Evolutionary conservation across 805 yeast species (phyloP), one percentile per base, ranked within the genome.

Genomic region (Saccharomycopsis capsularis): DNA sequence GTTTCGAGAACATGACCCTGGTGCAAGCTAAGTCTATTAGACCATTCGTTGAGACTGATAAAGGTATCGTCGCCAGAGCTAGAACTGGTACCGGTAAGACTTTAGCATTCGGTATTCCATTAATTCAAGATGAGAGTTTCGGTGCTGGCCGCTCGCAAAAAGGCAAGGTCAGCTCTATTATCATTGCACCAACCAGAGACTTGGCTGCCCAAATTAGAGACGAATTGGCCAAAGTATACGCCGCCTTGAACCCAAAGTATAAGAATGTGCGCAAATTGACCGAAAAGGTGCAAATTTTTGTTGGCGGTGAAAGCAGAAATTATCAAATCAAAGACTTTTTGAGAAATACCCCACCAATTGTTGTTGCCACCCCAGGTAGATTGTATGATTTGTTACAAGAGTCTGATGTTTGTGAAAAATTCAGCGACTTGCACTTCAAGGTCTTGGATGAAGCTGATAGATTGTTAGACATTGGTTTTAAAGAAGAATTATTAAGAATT

Each of bases 71-170:
- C 21, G 89, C 88, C 35, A 74, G 95, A 59, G 96, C 97, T 24
- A 87, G 87, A 63, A 89, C 97, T 3, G 97, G 97, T 63, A 89
- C 97, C 2, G 97, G 97, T 60, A 89, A 89, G 64, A 89, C 97
- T 0, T 78, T 85, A 54, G 95, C 96, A 0, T 89, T 87, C 63
- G 82, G 90, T 52, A 70, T 90, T 39, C 96, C 96, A 2, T 68
- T 85, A 11, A 67, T 87, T 41, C 84, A 87, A 60, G 74, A 77
- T 41, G 66, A 68, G 60, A 55, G 68, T 56, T 59, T 58, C 50
- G 61, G 56, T 43, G 61, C 59, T 48, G 57, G 56, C 11, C 58
- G 61, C 35, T 46, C 54, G 9, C 50, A 51, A 2, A 65, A 62
- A 16, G 60, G 63, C 3, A 63, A 68, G 38, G 82, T 79, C 18